Conservation (phyloP, 208 protist genomes). For the Acanthamoeba polyphaga region DNA sequence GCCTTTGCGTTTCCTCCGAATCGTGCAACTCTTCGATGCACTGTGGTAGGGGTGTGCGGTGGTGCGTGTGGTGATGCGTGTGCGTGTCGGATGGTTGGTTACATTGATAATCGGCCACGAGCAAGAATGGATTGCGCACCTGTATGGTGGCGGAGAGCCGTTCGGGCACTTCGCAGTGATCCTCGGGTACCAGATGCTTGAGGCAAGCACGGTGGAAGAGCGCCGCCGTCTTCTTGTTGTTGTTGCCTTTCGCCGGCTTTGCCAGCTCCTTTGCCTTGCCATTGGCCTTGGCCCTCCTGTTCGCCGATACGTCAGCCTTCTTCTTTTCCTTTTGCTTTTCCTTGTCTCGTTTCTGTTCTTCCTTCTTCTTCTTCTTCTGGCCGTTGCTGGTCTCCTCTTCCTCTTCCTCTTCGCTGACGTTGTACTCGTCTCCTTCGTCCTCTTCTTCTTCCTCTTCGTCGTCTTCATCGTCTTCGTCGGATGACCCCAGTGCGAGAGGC, state of each 20-base stretch:
- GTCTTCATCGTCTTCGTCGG: not conserved
- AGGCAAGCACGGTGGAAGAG: slow-evolving; percentile 78
- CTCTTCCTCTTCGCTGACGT: slow-evolving; percentile 8
- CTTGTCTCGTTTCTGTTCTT: not conserved
- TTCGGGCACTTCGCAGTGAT: slow-evolving; percentile 80
- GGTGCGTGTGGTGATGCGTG: not conserved
- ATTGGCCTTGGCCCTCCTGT: not conserved
- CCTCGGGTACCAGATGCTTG: slow-evolving; percentile 77
- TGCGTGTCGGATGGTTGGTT: slow-evolving; percentile 23
- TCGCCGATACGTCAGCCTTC: not conserved
- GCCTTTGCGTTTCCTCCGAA: slow-evolving; percentile 10
- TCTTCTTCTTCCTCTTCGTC: slow-evolving; percentile 19
- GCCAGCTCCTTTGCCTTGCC: not conserved
- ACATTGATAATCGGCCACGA: not conserved
- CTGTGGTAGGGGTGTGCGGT: not conserved
- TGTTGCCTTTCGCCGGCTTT: not conserved
- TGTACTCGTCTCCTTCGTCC: slow-evolving; percentile 1
- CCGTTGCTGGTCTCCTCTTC: not conserved
- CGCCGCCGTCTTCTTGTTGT: slow-evolving; percentile 29
- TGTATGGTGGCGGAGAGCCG: slow-evolving; percentile 69
- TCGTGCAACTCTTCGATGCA: slow-evolving; percentile 59
- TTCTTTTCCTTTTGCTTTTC: not conserved
- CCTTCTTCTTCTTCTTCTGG: not conserved
- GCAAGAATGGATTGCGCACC: not conserved
- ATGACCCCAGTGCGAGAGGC: not conserved